Evolutionary conservation across 768 basidiomycete genomes (phyloP), one percentile per base, ranked within the genome.

Genomic region (Tulasnella calospora): DNA sequence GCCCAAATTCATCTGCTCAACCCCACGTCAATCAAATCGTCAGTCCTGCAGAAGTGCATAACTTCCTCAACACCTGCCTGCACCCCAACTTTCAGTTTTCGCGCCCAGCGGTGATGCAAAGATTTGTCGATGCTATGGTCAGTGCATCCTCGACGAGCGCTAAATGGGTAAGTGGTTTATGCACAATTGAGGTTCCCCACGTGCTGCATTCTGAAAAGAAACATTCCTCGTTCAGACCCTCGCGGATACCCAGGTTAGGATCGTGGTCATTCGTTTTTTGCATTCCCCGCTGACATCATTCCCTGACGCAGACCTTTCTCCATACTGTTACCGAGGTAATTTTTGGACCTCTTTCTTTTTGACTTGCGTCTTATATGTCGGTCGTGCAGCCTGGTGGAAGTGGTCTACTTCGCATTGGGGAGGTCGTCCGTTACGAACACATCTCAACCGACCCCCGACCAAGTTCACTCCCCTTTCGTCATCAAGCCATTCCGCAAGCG

Each of bases 51-150:
- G 41, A 77, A 27, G 27, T 44, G 38, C 81, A 76, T 19, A 61
- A 80, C 9, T 80, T 78, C 27, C 19, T 47, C 40, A 8, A 77
- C 13, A 46, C 70, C n/a, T 30, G 79, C 71, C 35, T 70, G 30
- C 46, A 80, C 15, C 9, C 73, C 13, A 76, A 78, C 5, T 19
- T 30, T 80, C 80, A 75, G 40, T 44, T 35, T 27, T 61, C 77
- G 36, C 80, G 61, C 55, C 19, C 61, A 79, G 10, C 46, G 33
- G 80, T 46, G 17, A 51, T 0, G 36, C 77, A 27, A 70, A 23
- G 57, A n/a, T 30, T 61, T 30, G 57, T 61, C 0, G 57, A 61
- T 30, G 57, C 57, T 15, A 13, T 61, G 57, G 27, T 61, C 23
- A 61, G 57, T 27, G 57, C 57, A 23, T 61, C 57, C 23, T 61